phyloP scores from a whole-genome alignment of 148 eudicot species.

The Silene conica region DNA sequence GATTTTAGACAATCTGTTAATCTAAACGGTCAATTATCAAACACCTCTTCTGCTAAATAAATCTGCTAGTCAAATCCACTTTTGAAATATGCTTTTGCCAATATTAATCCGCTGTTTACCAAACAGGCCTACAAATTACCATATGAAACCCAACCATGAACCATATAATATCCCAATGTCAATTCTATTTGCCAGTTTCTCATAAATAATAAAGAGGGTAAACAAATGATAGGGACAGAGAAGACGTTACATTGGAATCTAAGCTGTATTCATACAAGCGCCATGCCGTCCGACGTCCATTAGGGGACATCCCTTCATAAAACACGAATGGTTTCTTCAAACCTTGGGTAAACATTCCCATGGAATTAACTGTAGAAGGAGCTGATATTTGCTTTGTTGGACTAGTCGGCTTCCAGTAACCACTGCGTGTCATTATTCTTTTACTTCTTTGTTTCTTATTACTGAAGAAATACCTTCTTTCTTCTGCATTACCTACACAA shows the following conservation, averaged over 20 bases:
- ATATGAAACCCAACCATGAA: too few species aligned
- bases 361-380: constrained; percentile 22
- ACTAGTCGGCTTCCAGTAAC: constrained; percentile 40
- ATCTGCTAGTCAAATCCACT: too few species aligned
- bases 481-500: constrained; percentile 27
- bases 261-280: constrained; percentile 66
- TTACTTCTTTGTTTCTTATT: constrained; percentile 9
- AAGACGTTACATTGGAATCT: not conserved
- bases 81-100: too few species aligned
- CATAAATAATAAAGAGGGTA: too few species aligned
- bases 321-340: constrained; percentile 52
- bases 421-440: constrained; percentile 28
- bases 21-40: too few species aligned
- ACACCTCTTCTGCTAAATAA: too few species aligned
- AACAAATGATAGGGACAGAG: too few species aligned
- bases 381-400: constrained; percentile 32
- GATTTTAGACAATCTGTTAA: too few species aligned
- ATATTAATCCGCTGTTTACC: too few species aligned
- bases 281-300: constrained; percentile 48
- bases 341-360: constrained; percentile 27
- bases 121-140: too few species aligned
- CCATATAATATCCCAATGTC: too few species aligned
- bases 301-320: constrained; percentile 41
- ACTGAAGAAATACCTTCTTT: constrained; percentile 39
- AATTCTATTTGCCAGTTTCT: too few species aligned